phyloP scores from a whole-genome alignment of 495 filamentous ascomycete species.

The Jackrogersella minutella region DNA sequence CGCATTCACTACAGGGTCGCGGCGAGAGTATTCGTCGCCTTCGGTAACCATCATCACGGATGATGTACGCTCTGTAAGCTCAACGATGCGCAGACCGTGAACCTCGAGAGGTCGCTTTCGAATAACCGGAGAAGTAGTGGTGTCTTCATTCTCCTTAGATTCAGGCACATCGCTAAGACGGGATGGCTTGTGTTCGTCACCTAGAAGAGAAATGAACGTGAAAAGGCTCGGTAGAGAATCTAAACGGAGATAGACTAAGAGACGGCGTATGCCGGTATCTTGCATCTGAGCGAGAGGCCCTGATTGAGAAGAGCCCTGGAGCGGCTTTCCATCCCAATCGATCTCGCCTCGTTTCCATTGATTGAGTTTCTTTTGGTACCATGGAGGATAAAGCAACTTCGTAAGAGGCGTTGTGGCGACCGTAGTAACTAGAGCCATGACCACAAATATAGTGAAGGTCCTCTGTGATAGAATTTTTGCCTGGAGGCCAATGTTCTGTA shows the following conservation, averaged over 20 bases:
- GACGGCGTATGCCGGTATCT: conserved; percentile 55
- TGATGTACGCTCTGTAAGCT: conserved; percentile 91
- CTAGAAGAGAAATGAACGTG: conserved; percentile 81
- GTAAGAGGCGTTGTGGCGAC: conserved; percentile 90
- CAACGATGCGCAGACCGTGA: conserved; percentile 84
- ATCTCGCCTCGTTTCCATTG: conserved; percentile 93
- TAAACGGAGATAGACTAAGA: conserved; percentile 74
- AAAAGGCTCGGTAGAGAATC: conserved; percentile 89
- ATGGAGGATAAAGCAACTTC: conserved; percentile 78
- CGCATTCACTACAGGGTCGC: conserved; percentile 90
- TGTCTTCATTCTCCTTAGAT: conserved; percentile 31
- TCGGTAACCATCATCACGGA: conserved; percentile 95
- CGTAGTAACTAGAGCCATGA: conserved; percentile 94
- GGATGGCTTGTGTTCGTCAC: conserved; percentile 53
- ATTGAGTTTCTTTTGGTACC: conserved; percentile 90
- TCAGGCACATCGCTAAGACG: conserved; percentile 37
- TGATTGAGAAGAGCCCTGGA: conserved; percentile 52
- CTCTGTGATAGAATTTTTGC: conserved; percentile 84
- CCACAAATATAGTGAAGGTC: conserved; percentile 98
- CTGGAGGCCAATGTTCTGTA: conserved; percentile 91
- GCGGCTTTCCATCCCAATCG: conserved; percentile 82
- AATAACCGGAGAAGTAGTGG: conserved; percentile 27
- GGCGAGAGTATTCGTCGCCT: conserved; percentile 74
- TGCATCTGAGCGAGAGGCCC: conserved; percentile 55
- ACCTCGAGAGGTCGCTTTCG: conserved; percentile 71